phyloP scores from a whole-genome alignment of 306 rosid genomes.

The Oxytropis ochrocephala region DNA sequence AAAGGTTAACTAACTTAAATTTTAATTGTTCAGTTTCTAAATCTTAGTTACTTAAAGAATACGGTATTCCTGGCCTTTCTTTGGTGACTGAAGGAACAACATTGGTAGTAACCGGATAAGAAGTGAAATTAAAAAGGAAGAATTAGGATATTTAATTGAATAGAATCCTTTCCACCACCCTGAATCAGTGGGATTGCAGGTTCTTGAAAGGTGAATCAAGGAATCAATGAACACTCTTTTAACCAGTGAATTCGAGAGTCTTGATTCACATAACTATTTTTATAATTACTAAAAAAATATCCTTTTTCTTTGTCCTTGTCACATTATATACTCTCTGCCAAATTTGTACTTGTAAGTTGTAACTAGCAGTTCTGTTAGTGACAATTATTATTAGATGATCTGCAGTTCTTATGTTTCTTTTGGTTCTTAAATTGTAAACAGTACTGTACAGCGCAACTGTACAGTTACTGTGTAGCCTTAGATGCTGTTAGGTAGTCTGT shows the following conservation, averaged over 20 bases:
- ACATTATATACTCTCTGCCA: neutral
- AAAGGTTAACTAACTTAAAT: neutral
- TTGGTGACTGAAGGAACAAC: slow-evolving; percentile 1
- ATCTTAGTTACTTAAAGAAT: slow-evolving; percentile 1
- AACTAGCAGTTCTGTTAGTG: neutral
- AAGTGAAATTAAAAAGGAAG: neutral
- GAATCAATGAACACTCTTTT: neutral
- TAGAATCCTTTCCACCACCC: neutral
- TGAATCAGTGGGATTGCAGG: neutral
- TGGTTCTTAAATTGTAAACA: too few relatives aligned
- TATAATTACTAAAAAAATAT: neutral
- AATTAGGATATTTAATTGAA: neutral
- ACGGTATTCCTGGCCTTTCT: neutral
- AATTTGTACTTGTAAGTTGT: neutral
- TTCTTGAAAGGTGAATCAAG: neutral
- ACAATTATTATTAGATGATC: neutral
- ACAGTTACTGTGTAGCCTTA: too few relatives aligned
- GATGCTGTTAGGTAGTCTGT: too few relatives aligned
- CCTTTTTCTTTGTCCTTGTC: neutral
- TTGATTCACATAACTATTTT: neutral
- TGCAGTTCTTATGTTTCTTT: too few relatives aligned
- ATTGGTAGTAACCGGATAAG: neutral
- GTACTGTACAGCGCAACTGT: too few relatives aligned
- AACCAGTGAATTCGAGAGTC: neutral
- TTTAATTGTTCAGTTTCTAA: neutral